phyloP scores from a whole-genome alignment of 129 eudicot species.

The Helianthus annuus region HanXRQr2.0-SUNRISE NC_035441.2:120492759-120493258 shows the following conservation, averaged over 20 bases:
- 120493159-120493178: too few species aligned
- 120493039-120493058: neutral
- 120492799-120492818: constrained; percentile 26
- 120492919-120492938: constrained; percentile 4
- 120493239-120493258: too few species aligned
- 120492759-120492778: constrained; percentile 22
- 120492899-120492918: constrained; percentile 1
- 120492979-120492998: neutral
- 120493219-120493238: too few species aligned
- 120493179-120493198: too few species aligned
- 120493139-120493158: too few species aligned
- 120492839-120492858: neutral
- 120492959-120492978: neutral
- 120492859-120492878: constrained; percentile 9
- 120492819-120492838: constrained; percentile 15
- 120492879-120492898: constrained; percentile 16
- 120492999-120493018: neutral
- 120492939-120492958: neutral
- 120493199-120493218: too few species aligned
- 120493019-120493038: neutral
- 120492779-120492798: constrained; percentile 40
- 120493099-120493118: neutral
- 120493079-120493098: neutral
- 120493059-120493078: neutral
- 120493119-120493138: too few species aligned